These are phyloP conservation scores for Pythium dissotocum DNA, from an alignment of 352 stramenopile genomes.

Conservation along the genomic window DNA sequence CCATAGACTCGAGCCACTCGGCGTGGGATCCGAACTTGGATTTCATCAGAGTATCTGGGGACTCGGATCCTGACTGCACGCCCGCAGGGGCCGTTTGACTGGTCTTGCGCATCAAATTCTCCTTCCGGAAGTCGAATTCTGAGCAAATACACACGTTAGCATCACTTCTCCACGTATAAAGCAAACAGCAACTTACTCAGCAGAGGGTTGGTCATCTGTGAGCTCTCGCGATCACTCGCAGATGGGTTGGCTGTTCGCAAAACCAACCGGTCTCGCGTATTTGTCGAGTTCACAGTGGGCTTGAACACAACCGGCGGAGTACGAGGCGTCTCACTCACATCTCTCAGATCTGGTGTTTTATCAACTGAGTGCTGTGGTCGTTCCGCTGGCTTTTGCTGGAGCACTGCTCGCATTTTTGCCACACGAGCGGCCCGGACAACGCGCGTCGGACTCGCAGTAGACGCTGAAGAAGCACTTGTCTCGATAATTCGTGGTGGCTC, in stretches of 20 bases:
- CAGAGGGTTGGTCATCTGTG: constrained; percentile 15
- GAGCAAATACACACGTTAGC: neutral
- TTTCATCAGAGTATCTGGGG: neutral
- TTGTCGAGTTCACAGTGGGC: neutral
- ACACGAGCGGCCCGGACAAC: constrained; percentile 22
- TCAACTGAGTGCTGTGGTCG: neutral
- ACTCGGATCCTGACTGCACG: neutral
- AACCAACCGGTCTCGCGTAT: neutral
- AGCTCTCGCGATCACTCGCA: neutral
- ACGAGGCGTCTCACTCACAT: neutral
- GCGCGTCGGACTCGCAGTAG: neutral
- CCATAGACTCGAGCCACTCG: constrained; percentile 25
- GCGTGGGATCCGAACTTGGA: constrained; percentile 25
- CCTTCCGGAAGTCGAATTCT: constrained; percentile 28
- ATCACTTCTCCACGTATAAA: neutral
- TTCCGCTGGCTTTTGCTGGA: constrained; percentile 9
- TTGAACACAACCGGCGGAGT: neutral
- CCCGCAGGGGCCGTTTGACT: neutral
- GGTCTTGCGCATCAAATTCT: constrained; percentile 15
- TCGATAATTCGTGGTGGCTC: neutral
- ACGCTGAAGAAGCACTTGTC: neutral
- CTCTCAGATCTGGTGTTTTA: neutral
- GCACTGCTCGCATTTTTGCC: constrained; percentile 15
- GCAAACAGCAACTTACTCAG: constrained; percentile 19
- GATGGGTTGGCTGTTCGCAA: neutral